Percentiles rank a stretch among this genome's conserved stretches.
These are phyloP conservation scores for Fusarium continuum DNA, from an alignment of 2,329 filamentous ascomycete species.

Conservation along the genomic window DNA sequence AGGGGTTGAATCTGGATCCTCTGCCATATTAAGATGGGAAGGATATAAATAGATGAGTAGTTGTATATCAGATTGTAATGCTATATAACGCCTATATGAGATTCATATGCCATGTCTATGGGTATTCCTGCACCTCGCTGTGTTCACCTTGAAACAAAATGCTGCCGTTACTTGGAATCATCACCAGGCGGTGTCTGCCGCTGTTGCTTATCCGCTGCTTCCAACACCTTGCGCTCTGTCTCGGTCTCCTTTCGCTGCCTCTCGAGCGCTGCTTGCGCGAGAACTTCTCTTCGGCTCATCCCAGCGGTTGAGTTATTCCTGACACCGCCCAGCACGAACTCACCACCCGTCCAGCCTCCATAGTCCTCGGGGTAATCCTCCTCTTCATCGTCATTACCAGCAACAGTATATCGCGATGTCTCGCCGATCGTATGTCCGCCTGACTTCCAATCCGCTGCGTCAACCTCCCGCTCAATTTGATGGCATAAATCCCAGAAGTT, in stretches of 20 bases:
- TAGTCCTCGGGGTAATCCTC: conserved; percentile 64
- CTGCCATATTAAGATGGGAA: conserved; percentile 59
- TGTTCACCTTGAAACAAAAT: conserved; percentile 1
- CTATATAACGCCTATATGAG: conserved; percentile 6
- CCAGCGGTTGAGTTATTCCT: conserved; percentile 56
- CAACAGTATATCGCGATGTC: conserved; percentile 67
- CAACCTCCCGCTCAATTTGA: conserved; percentile 88
- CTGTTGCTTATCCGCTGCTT: conserved; percentile 46
- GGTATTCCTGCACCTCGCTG: conserved; percentile 22
- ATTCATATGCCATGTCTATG: conserved; percentile 8
- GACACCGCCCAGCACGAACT: conserved; percentile 75
- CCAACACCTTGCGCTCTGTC: conserved; percentile 46
- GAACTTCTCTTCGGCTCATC: conserved; percentile 76
- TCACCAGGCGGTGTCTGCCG: conserved; percentile 34
- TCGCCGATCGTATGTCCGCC: conserved; percentile 74
- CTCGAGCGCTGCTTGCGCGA: conserved; percentile 63
- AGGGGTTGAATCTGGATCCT: conserved; percentile 66
- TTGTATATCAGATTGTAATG: conserved; percentile 28
- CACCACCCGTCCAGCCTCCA: conserved; percentile 80
- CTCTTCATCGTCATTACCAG: conserved; percentile 61
- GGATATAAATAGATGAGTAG: neutral
- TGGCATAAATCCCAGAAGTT: conserved; percentile 91
- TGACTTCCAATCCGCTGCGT: conserved; percentile 78
- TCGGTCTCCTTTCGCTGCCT: conserved; percentile 48
- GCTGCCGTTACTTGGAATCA: conserved; percentile 35